A percentile compares a stretch with the other conserved stretches of the same genome.
Evolutionary conservation across 2,329 filamentous ascomycete species (phyloP).

Genomic region (Plectosphaerella cucumerina): DNA sequence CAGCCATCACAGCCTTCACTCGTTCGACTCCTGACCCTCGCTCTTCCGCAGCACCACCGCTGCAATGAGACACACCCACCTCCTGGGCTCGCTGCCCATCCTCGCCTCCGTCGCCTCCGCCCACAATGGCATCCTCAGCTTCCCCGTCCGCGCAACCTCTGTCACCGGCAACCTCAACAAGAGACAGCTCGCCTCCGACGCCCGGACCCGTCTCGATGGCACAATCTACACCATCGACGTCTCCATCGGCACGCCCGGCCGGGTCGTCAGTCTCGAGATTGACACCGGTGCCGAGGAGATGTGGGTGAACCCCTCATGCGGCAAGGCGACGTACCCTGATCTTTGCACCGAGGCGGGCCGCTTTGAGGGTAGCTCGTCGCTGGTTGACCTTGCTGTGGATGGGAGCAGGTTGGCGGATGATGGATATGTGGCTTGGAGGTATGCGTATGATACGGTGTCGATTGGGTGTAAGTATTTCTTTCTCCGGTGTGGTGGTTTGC

Average conservation of each 20-base stretch:
- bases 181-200: constrained; percentile 21
- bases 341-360: constrained; percentile 24
- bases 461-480: constrained; percentile 24
- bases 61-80: too few relatives aligned
- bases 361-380: constrained; percentile 24
- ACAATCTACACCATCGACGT: constrained; percentile 33
- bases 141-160: background rate
- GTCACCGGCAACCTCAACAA: constrained; percentile 3
- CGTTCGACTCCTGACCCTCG: too few relatives aligned
- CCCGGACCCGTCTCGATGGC: constrained; percentile 21
- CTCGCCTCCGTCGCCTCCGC: too few relatives aligned
- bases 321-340: constrained; percentile 19
- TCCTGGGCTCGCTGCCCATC: too few relatives aligned
- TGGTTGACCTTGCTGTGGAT: constrained; percentile 18
- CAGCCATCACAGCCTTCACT: too few relatives aligned
- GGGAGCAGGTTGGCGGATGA: constrained; percentile 24
- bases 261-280: constrained; percentile 32
- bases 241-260: constrained; percentile 30
- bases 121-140: background rate
- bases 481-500: background rate
- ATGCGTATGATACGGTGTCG: constrained; percentile 26
- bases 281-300: constrained; percentile 37
- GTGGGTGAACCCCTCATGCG: constrained; percentile 37
- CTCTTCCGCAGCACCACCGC: too few relatives aligned
- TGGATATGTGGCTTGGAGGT: constrained; percentile 26